Percentiles rank a stretch among this genome's conserved stretches.
These are phyloP conservation scores for Allium cepa DNA, from an alignment of 106 monocot species.

Conservation along the genomic window DNA sequence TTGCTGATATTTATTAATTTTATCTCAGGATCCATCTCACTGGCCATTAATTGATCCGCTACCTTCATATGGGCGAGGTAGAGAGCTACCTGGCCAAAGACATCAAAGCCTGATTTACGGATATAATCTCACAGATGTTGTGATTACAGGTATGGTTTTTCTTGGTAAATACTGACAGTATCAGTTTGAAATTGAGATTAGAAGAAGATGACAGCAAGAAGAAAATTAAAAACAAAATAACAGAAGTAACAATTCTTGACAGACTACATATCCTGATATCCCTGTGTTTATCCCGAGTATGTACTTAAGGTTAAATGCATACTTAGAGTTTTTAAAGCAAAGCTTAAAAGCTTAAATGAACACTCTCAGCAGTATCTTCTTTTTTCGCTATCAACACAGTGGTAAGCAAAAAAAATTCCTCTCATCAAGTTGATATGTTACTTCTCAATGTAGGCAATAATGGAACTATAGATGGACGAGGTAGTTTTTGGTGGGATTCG, in stretches of 20 bases:
- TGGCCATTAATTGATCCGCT: conserved; percentile 91
- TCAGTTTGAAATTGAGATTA: no score
- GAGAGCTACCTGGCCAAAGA: conserved; percentile 80
- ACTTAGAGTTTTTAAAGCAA: no score
- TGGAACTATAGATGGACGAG: conserved; percentile 91
- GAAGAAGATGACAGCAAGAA: not conserved
- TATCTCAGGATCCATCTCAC: conserved; percentile 46
- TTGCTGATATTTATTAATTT: not conserved
- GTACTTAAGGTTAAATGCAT: not conserved
- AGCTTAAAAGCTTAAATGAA: no score
- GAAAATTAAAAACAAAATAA: not conserved
- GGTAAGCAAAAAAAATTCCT: no score
- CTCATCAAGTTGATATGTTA: not conserved
- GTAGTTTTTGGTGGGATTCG: conserved; percentile 77
- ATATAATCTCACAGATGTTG: conserved; percentile 79
- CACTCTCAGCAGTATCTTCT: no score
- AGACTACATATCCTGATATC: not conserved
- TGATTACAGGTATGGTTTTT: conserved; percentile 26
- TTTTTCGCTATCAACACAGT: no score
- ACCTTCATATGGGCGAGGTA: conserved; percentile 88
- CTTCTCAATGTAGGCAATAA: conserved; percentile 42
- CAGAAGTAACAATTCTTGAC: no score
- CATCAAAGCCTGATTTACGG: conserved; percentile 87
- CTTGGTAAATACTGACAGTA: not conserved
- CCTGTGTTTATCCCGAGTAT: not conserved